Base-by-base conservation (phyloP, 371 early-diverging fungal species). In the Batrachochytrium dendrobatidis region DNA sequence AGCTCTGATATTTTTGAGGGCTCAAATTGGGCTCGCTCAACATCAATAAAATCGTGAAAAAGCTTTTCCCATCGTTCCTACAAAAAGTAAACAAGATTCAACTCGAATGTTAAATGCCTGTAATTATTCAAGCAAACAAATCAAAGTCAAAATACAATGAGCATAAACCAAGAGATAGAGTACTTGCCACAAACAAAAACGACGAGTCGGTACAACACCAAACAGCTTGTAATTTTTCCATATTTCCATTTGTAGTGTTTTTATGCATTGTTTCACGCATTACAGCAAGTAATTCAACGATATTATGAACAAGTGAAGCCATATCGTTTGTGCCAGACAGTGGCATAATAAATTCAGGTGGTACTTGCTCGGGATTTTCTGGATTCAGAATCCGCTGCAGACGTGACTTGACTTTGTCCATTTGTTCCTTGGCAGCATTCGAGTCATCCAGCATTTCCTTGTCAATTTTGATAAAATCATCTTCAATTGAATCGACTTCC, bases 11-110 rank as follows among this genome's bases (percentile, higher is more conserved):
- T 85, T 74, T 93, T 93, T 52, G 91, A 86, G 0, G 95, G 92
- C 65, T 77, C 66, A 74, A 60, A 81, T 69, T 26, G 64, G 56
- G 34, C 63, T 20, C 70, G 70, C 26, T 79, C 80, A 0, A 81
- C 82, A 60, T 87, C 86, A 54, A 88, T 87, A 68, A 94, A 92
- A 45, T 93, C 92, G 29, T 76, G 70, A 64, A 97, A 90, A 52
- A 94, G 81, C 69, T 92, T 92, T 66, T 92, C 92, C 98, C 98
- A 97, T 18, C 98, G 83, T 74, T 97, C 98, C 59, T 81, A 77
- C 66, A 89, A 90, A 22, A 6, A 6, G 49, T 48, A 39, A 17
- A 39, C 39, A 39, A 39, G 39, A 39, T 39, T 39, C 39, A 39
- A 39, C 48, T 46, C 8, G 8, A 8, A 4, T 46, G 8, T 46